These are phyloP conservation scores for Dictyostelium intermedium DNA, from an alignment of 78 protist genomes.

Conservation along the genomic window DNA sequence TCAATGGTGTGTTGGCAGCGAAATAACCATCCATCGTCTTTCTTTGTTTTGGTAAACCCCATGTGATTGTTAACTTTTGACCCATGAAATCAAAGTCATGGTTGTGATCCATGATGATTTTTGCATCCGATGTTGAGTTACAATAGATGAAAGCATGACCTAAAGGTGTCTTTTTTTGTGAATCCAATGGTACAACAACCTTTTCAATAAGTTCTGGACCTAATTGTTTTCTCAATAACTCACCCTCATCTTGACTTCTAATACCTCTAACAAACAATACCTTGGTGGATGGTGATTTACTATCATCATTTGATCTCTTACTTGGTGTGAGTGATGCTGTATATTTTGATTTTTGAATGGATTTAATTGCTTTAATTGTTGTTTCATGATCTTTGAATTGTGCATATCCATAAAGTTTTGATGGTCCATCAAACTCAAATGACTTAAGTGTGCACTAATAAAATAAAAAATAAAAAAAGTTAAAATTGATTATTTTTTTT, in stretches of 20 bases:
- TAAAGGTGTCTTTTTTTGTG: constrained; percentile 46
- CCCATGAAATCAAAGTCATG: constrained; percentile 35
- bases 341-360: constrained; percentile 58
- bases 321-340: constrained; percentile 69
- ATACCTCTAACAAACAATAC: constrained; percentile 56
- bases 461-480: background rate
- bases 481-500: background rate
- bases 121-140: constrained; percentile 37
- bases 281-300: constrained; percentile 42
- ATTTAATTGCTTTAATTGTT: constrained; percentile 69
- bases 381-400: constrained; percentile 72
- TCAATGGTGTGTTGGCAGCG: background rate
- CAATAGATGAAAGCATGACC: constrained; percentile 76
- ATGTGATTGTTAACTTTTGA: background rate
- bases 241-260: constrained; percentile 51
- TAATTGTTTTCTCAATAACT: constrained; percentile 31
- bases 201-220: constrained; percentile 49
- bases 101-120: constrained; percentile 21
- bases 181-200: constrained; percentile 61
- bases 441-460: constrained; percentile 35
- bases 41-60: constrained; percentile 72
- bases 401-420: constrained; percentile 41
- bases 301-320: background rate
- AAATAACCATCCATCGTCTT: background rate
- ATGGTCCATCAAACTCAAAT: constrained; percentile 57